Evolutionary conservation across 306 rosid genomes (phyloP), one percentile per base, ranked within the genome.

Genomic region (Senna siamea): DNA sequence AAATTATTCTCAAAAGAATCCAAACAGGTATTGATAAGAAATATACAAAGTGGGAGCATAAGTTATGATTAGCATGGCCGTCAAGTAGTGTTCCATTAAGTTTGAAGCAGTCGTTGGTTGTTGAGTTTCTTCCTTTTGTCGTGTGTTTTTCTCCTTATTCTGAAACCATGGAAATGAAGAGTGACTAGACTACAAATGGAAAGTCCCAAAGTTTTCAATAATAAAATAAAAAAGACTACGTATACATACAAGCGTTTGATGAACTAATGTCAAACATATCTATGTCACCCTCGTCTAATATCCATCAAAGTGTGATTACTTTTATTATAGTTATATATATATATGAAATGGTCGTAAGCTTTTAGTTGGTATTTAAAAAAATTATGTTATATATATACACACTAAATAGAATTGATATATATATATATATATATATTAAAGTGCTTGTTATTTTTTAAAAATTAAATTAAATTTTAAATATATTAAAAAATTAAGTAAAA

Each of bases 111-210:
- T 78, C 86, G 41, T 61, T 26, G 1, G 30, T 26, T 26, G 2
- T 26, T 26, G 1, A 26, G 1, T 26, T 34, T 46, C 58, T 32
- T 34, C 52, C 11, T 2, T 18, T 53, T 37, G 3, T 55, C 46
- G 0, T 70, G 18, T n/a, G 2, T 28, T 8, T 19, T 41, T 6
- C 53, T 67, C 72, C 57, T 50, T 20, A 11, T 54, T 32, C 32
- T 47, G 9, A 50, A 59, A 54, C 17, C 50, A 28, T 64, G 78
- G 50, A 78, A 70, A 26, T 26, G 38, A 7, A 34, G 14, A 58
- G 76, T 12, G 73, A 79, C 70, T 83, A 26, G 3, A 26, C 1
- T 26, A 26, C 87, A 83, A 72, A 79, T 79, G 84, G 87, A 50
- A 40, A 55, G 34, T 79, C 13, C 69, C 5, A n/a, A 28, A 44